These are phyloP conservation scores for Aspergillus sclerotialis DNA, from an alignment of 2,329 filamentous ascomycete genomes.

Conservation along the genomic window DNA sequence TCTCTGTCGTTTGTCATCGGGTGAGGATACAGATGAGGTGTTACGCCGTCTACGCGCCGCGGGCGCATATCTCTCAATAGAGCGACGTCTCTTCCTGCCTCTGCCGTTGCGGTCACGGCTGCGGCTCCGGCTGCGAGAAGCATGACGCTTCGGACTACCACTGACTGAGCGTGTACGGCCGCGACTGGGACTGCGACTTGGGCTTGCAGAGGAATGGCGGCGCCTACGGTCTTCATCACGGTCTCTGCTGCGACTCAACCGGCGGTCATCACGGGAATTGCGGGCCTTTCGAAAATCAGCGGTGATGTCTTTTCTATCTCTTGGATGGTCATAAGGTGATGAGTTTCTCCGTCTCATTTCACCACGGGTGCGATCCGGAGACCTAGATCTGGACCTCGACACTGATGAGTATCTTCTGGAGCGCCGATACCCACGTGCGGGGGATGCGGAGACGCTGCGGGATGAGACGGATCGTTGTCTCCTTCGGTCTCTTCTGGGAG, in stretches of 20 bases:
- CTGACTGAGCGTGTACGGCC: constrained; percentile 4
- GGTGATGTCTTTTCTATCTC: constrained; percentile 35
- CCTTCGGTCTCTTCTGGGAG: constrained; percentile 43
- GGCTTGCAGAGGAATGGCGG: constrained; percentile 16
- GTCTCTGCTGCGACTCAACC: constrained; percentile 32
- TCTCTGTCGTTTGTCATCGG: constrained; percentile 35
- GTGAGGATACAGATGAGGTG: constrained; percentile 35
- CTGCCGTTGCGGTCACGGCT: constrained; percentile 21
- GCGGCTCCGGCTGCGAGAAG: constrained; percentile 28
- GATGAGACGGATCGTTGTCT: constrained; percentile 34
- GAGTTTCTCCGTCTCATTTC: constrained; percentile 35
- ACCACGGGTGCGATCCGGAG: constrained; percentile 26
- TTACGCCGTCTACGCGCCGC: constrained; percentile 35
- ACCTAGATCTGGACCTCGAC: constrained; percentile 31
- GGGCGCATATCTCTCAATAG: constrained; percentile 40
- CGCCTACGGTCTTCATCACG: constrained; percentile 25
- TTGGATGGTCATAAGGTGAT: constrained; percentile 36
- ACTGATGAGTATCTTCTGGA: constrained; percentile 27
- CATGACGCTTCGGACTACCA: constrained; percentile 25
- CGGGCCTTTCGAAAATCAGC: constrained; percentile 46
- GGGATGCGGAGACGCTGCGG: constrained; percentile 30
- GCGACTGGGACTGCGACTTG: constrained; percentile 17
- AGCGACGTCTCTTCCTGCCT: constrained; percentile 37
- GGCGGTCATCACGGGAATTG: constrained; percentile 35
- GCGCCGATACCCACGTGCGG: constrained; percentile 23